Conservation (phyloP, 2,329 filamentous ascomycete genomes). For the Xylaria sp. region DNA sequence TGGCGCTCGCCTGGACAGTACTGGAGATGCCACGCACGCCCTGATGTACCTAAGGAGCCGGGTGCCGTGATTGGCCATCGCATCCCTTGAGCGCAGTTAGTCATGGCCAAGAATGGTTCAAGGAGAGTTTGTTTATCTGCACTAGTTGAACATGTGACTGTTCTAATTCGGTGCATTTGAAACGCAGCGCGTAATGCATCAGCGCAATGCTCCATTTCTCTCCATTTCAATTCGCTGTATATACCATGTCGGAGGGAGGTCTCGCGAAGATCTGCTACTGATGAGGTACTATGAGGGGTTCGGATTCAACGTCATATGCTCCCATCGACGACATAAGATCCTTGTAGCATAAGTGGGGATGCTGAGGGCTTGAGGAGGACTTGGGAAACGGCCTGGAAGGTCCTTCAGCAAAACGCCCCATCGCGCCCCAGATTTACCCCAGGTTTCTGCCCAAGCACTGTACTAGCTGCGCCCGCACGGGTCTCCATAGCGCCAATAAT, state of each 20-base stretch:
- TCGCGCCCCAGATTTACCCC: conserved; percentile 45
- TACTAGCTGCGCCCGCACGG: conserved; percentile 1
- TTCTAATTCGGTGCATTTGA: conserved; percentile 17
- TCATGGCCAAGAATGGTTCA: not conserved
- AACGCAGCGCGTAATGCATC: conserved; percentile 3
- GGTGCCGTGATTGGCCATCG: conserved; percentile 24
- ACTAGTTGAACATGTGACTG: conserved; percentile 26
- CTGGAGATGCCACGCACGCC: conserved; percentile 12
- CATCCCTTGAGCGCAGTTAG: not conserved
- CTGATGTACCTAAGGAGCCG: conserved; percentile 10
- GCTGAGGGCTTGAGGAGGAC: not conserved
- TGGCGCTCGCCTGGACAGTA: no score
- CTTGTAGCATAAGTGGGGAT: conserved; percentile 6
- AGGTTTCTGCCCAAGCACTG: conserved; percentile 38
- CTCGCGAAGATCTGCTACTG: conserved; percentile 23
- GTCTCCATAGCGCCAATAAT: conserved; percentile 18
- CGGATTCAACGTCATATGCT: conserved; percentile 32
- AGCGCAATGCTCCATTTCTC: not conserved
- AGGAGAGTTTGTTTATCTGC: conserved; percentile 7
- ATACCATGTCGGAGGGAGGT: conserved; percentile 6
- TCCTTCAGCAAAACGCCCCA: conserved; percentile 22
- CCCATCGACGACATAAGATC: conserved; percentile 2
- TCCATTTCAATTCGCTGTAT: not conserved
- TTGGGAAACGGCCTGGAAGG: conserved; percentile 8
- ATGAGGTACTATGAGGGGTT: conserved; percentile 13